These are phyloP conservation scores for Fallopia convolvulus DNA, from an alignment of 148 eudicot genomes.

Conservation along the genomic window DNA sequence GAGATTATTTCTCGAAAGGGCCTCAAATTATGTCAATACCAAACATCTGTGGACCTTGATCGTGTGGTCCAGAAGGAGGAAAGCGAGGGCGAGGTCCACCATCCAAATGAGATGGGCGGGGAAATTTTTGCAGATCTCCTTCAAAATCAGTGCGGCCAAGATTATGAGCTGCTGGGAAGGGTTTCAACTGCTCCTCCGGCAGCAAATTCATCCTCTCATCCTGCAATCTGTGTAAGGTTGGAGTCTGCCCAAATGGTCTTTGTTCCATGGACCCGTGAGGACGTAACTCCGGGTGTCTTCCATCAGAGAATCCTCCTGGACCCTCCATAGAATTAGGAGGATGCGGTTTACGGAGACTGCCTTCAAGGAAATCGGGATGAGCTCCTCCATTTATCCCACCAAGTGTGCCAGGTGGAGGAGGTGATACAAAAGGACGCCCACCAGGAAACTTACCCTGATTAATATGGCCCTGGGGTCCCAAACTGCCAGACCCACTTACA, in stretches of 20 bases:
- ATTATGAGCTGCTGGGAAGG: slow-evolving; percentile 26
- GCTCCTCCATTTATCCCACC: slow-evolving; percentile 43
- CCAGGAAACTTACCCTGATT: slow-evolving; percentile 15
- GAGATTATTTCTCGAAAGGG: slow-evolving; percentile 38
- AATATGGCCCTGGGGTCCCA: slow-evolving; percentile 29
- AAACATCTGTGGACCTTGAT: slow-evolving; percentile 26
- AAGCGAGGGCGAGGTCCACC: slow-evolving; percentile 30
- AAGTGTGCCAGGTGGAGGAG: slow-evolving; percentile 30
- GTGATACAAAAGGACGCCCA: slow-evolving; percentile 24
- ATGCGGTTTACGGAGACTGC: slow-evolving; percentile 26
- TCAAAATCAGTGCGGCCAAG: slow-evolving; percentile 41
- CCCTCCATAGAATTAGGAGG: slow-evolving; percentile 36
- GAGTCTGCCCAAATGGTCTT: slow-evolving; percentile 33
- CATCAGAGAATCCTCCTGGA: slow-evolving; percentile 39
- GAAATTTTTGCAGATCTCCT: slow-evolving; percentile 34
- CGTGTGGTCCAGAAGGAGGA: slow-evolving; percentile 31
- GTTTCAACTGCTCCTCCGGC: slow-evolving; percentile 36
- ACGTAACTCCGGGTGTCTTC: slow-evolving; percentile 33
- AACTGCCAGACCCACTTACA: slow-evolving; percentile 33
- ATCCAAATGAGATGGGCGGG: slow-evolving; percentile 36
- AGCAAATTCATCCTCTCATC: slow-evolving; percentile 40
- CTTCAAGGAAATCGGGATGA: slow-evolving; percentile 30
- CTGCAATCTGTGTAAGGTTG: slow-evolving; percentile 29
- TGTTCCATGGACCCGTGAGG: slow-evolving; percentile 35
- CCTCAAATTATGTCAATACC: slow-evolving; percentile 34